Evolutionary conservation across 129 eudicot species (phyloP), one percentile per base, ranked within the genome.

Genomic region (Saposhnikovia divaricata): DNA sequence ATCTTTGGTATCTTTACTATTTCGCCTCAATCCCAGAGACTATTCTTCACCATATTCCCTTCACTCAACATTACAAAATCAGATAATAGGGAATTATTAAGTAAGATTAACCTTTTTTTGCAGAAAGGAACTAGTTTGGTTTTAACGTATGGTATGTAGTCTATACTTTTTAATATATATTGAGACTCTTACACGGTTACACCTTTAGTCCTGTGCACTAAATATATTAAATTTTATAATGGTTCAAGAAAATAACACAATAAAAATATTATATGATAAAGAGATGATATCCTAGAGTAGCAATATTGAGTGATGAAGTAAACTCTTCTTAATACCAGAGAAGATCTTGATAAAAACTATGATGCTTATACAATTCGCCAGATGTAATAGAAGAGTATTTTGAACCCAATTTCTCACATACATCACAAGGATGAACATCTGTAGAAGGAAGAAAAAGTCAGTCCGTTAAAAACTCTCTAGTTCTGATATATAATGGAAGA

Each of bases 341-440:
- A 81, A 95, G 97, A 90, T 95, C 99, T 72, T 79, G 74, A 75
- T 82, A 90, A 55, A 95, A 85, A 18, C 84, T 90, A 43, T 76
- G 84, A 80, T 78, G 84, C 51, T 87, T 80, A 81, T 88, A 82
- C 83, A 95, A 80, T 69, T 92, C 97, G 77, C 68, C 40, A 39
- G 79, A 86, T 44, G 90, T 78, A 74, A 90, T 69, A 78, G 90
- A 87, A 66, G 92, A 89, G 55, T 95, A 95, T 77, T 92, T 95
- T 34, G 92, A 77, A 71, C 97, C 91, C 97, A 95, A 89, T 80
- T 95, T 95, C 85, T 82, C 84, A 82, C 99, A 95, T 57, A 95
- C 86, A 79, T 91, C 97, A 80, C 80, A 89, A 69, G 99, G 99
- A 70, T 92, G 92, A 85, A 95, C 89, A 89, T 95, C 99, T 95